Base-by-base conservation (phyloP, 75 land plant species). In the Ceratopteris richardii region DNA sequence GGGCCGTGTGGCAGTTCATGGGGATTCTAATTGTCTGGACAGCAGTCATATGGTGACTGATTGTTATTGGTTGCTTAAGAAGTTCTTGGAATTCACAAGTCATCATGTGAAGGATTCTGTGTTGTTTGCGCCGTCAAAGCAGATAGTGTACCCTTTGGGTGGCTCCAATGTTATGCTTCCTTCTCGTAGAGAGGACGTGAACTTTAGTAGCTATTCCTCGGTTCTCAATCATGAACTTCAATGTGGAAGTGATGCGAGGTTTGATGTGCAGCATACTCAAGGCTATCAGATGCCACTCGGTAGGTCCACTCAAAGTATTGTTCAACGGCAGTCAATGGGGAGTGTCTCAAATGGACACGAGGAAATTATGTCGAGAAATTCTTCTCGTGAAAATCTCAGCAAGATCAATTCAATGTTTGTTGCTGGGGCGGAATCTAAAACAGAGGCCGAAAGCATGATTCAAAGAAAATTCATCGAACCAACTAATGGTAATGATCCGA, bases 1-100 rank as follows among this genome's bases (percentile, higher is more conserved):
- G 62, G 98, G 96, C 2, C 87, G 83, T 20, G 68, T 94, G 56
- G 86, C 85, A 31, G 95, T 89, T 1, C 89, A 89, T 76, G 98
- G 98, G 28, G 98, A 94, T 50, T 94, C 98, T 47, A 94, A 94
- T 51, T 94, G 98, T 64, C 73, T 94, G 58, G 98, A 94, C 54
- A 83, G 90, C 66, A 89, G 98, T 70, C 98, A 94, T 66, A 89
- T 94, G 96, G 90, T 94, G 46, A 83, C 90, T 21, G 83, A 94
- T 61, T 94, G 98, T 63, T 89, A 79, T 48, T 89, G 96, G 98
- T 82, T 94, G 31, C 76, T 94, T 24, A 71, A 61, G 54, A 94
- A 81, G 61, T 79, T 94, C 31, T 61, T 94, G 56, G 96, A 81
- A 50, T 94, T 79, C 53, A 94, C 98, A 16, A 76, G 78, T 46